Percentiles rank a stretch among this genome's conserved stretches.
Evolutionary conservation across 2,329 filamentous ascomycete species (phyloP).

Genomic region (Aspergillus floridensis): DNA sequence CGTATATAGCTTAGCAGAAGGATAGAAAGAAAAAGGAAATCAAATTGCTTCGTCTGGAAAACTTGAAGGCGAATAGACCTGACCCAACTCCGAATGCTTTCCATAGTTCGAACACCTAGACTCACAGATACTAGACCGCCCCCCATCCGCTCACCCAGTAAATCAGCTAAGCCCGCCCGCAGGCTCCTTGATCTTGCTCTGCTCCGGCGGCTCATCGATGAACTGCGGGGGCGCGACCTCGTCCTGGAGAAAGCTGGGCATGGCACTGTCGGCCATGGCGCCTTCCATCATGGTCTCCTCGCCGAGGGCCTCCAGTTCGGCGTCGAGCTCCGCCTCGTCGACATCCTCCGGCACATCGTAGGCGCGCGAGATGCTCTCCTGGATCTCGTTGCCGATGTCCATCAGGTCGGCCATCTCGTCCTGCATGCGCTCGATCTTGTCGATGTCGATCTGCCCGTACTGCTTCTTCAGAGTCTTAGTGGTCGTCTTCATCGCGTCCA

Average conservation of each 20-base stretch:
- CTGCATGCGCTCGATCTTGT: constrained; percentile 96
- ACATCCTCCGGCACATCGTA: constrained; percentile 98
- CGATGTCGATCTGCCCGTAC: constrained; percentile 95
- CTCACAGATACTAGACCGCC: neutral
- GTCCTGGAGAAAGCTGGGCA: constrained; percentile 87
- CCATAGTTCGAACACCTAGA: constrained; percentile 14
- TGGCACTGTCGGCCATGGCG: constrained; percentile 57
- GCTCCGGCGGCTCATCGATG: constrained; percentile 82
- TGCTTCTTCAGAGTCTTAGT: constrained; percentile 90
- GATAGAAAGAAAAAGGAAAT: neutral
- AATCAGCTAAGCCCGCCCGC: constrained; percentile 48
- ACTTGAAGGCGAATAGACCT: neutral
- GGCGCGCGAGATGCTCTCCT: constrained; percentile 84
- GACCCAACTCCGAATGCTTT: constrained; percentile 20
- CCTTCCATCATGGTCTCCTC: constrained; percentile 89
- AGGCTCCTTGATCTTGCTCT: constrained; percentile 77
- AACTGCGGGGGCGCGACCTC: constrained; percentile 80
- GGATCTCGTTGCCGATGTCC: constrained; percentile 97
- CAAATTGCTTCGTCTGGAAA: neutral
- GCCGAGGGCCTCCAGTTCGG: constrained; percentile 89
- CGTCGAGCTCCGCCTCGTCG: constrained; percentile 93
- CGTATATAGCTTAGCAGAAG: neutral
- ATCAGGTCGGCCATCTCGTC: constrained; percentile 98
- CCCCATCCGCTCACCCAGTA: too few species aligned
- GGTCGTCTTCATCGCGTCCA: constrained; percentile 95